phyloP scores from a whole-genome alignment of 2,329 filamentous ascomycete species.

The Pseudophaeomoniella oleicola region DNA sequence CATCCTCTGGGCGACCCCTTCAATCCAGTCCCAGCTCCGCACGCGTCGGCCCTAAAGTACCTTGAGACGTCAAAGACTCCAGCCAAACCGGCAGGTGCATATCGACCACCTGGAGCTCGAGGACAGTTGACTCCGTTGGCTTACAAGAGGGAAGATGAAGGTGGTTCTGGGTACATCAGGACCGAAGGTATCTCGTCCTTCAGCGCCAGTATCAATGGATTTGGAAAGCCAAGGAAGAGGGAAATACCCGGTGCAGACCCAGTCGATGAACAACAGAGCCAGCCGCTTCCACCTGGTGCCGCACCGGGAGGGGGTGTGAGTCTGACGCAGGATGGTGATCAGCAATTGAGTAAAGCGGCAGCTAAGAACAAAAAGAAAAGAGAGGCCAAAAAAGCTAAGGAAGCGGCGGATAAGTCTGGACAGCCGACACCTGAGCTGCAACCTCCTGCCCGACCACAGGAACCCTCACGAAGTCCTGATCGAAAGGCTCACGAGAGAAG shows the following conservation, averaged over 20 bases:
- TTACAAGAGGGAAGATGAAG: slow-evolving; percentile 96
- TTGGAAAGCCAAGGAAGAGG: slow-evolving; percentile 58
- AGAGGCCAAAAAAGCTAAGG: slow-evolving; percentile 79
- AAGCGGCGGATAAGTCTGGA: slow-evolving; percentile 47
- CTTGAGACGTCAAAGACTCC: slow-evolving; percentile 82
- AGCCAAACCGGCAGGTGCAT: slow-evolving; percentile 92
- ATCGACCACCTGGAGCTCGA: slow-evolving; percentile 84
- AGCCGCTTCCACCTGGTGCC: slow-evolving; percentile 50
- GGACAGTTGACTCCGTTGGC: slow-evolving; percentile 78
- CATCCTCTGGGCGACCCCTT: slow-evolving; percentile 50
- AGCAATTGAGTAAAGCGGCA: slow-evolving; percentile 66
- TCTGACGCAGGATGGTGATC: slow-evolving; percentile 52
- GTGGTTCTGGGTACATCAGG: slow-evolving; percentile 73
- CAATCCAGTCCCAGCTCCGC: slow-evolving; percentile 58
- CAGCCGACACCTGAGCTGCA: not conserved
- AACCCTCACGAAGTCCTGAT: slow-evolving; percentile 28
- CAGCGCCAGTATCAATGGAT: slow-evolving; percentile 55
- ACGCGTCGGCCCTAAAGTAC: slow-evolving; percentile 69
- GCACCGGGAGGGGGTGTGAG: slow-evolving; percentile 51
- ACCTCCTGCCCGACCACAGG: not conserved
- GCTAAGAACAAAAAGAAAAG: slow-evolving; percentile 99
- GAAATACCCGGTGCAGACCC: slow-evolving; percentile 78
- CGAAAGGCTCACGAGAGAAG: slow-evolving; percentile 40
- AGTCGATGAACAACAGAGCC: slow-evolving; percentile 31
- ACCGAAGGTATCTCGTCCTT: slow-evolving; percentile 60